A percentile compares a stretch with the other conserved stretches of the same genome.
Evolutionary conservation across 2,329 filamentous ascomycete genomes (phyloP).

Genomic region (Knufia petricola): DNA sequence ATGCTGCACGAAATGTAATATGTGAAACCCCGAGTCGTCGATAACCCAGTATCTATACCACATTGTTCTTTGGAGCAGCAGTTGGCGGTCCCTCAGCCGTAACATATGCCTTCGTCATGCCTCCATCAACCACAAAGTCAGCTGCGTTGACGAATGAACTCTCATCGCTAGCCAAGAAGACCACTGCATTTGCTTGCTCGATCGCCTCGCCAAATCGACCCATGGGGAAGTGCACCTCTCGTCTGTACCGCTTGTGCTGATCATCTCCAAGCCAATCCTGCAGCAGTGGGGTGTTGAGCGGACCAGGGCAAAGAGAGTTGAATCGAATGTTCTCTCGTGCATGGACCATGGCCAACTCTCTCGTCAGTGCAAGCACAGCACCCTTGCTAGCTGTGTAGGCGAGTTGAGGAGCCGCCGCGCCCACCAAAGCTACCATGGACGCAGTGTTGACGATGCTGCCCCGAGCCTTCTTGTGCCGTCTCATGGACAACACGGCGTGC

Average conservation of each 20-base stretch:
- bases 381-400: slow-evolving; percentile 94
- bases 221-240: slow-evolving; percentile 81
- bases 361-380: slow-evolving; percentile 78
- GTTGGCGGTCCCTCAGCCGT: slow-evolving; percentile 51
- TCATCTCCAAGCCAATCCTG: slow-evolving; percentile 93
- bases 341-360: slow-evolving; percentile 85
- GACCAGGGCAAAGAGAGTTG: slow-evolving; percentile 82
- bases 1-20: too few species aligned
- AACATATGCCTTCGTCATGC: slow-evolving; percentile 85
- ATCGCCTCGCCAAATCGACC: slow-evolving; percentile 88
- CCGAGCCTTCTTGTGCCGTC: slow-evolving; percentile 66
- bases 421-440: slow-evolving; percentile 22
- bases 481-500: slow-evolving; percentile 74
- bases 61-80: slow-evolving; percentile 41
- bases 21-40: too few species aligned
- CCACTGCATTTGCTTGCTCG: slow-evolving; percentile 80
- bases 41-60: background rate
- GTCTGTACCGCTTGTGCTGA: slow-evolving; percentile 64
- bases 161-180: slow-evolving; percentile 82
- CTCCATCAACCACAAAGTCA: slow-evolving; percentile 92
- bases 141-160: slow-evolving; percentile 81
- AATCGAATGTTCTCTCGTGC: slow-evolving; percentile 82
- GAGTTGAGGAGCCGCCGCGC: slow-evolving; percentile 23
- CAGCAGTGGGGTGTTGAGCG: slow-evolving; percentile 80
- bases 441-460: slow-evolving; percentile 40